Base-by-base conservation (phyloP, 2,329 filamentous ascomycete species). In the Cladosporium oxysporum region DNA sequence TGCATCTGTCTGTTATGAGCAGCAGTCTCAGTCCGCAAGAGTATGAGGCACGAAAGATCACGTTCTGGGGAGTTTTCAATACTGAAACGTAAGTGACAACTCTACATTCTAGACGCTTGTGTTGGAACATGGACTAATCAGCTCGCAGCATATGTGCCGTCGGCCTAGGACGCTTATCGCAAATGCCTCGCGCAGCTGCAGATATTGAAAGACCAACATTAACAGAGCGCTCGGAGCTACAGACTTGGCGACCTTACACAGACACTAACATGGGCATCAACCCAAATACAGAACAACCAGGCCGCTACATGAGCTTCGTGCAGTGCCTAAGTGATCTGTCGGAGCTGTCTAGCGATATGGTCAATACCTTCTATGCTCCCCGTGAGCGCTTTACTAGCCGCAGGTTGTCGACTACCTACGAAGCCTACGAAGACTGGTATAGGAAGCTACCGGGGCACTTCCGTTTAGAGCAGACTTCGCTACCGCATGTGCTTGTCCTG, bases 351-450 rank as follows among this genome's bases (percentile, higher is more conserved):
- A 90, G 91, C 74, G 85, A 90, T 70, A 89, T 88, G 33, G 81
- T 91, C 23, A 90, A 89, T 73, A 84, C 90, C 47, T 83, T 92
- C n/a, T 90, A 91, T 73, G 88, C 90, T 4, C 90, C 90, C 0
- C 87, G 85, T 16, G 83, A 85, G 64, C 85, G 85, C 5, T 81
- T 92, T 53, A 90, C 87, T 0, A 88, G 87, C 69, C 83, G 84
- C 47, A 85, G 86, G 47, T 79, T 92, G 1, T 79, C 91, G 10
- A 83, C 81, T 58, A 86, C 87, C 29, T 91, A 92, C 69, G 87
- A 84, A 0, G 84, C 88, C 70, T 92, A 91, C 70, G 81, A 91
- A 18, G 84, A 87, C 62, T 93, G 90, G 90, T 91, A 91, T 74
- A 85, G 87, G 66, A 81, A 80, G 29, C 85, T 93, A 66, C 90